Evolutionary conservation across 805 yeast genomes (phyloP).

Genomic region (Lipomyces sp.): DNA sequence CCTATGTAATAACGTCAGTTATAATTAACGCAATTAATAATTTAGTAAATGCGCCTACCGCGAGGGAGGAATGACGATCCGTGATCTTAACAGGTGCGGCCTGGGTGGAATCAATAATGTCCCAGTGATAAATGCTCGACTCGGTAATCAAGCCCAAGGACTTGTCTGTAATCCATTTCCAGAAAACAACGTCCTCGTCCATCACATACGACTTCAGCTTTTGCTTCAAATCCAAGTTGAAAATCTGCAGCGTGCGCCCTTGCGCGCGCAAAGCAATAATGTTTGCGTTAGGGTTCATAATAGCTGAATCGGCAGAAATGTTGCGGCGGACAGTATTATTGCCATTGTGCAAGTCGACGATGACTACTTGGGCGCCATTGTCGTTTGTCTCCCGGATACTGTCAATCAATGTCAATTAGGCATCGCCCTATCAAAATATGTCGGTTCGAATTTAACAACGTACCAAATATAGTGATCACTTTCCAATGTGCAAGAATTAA

Average conservation of each 20-base stretch:
- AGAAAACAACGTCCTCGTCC: conserved; percentile 86
- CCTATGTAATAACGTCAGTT: conserved; percentile 45
- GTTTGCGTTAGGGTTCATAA: conserved; percentile 89
- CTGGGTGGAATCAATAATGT: conserved; percentile 76
- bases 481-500: conserved; percentile 92
- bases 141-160: conserved; percentile 85
- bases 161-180: conserved; percentile 87
- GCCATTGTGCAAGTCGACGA: conserved; percentile 79
- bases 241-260: conserved; percentile 93
- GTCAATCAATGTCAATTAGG: neutral
- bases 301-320: conserved; percentile 97
- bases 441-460: conserved; percentile 20
- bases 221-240: conserved; percentile 84
- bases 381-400: conserved; percentile 52
- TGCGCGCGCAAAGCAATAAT: conserved; percentile 94
- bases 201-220: conserved; percentile 85
- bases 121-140: conserved; percentile 75
- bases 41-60: conserved; percentile 19
- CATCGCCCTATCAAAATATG: neutral
- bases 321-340: conserved; percentile 84
- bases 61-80: conserved; percentile 77
- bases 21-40: neutral
- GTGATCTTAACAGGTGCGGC: conserved; percentile 82
- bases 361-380: conserved; percentile 78
- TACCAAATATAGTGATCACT: conserved; percentile 89